Conservation (phyloP, 108 stramenopile species). For the Aureococcus anophagefferens region DNA sequence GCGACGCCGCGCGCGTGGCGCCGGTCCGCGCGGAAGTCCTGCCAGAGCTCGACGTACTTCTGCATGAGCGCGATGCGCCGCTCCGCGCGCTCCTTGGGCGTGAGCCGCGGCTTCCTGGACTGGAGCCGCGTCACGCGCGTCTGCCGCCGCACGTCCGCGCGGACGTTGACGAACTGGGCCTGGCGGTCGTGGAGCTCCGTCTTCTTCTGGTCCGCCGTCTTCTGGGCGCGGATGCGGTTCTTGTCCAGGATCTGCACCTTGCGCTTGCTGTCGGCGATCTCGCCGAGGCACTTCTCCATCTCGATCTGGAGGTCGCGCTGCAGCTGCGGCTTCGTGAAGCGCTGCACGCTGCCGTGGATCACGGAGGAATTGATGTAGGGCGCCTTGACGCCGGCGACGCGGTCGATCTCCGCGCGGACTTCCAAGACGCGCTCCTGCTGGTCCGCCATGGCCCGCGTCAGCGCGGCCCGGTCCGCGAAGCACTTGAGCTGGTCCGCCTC, state of each 20-base stretch:
- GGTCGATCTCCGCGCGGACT: constrained; percentile 29
- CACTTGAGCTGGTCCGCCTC: constrained; percentile 10
- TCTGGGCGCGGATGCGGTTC: neutral
- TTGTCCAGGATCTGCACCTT: neutral
- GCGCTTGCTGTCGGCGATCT: neutral
- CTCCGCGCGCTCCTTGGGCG: neutral
- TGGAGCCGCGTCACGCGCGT: neutral
- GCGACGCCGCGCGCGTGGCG: neutral
- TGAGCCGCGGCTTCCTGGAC: neutral
- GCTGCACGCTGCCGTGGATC: constrained; percentile 35
- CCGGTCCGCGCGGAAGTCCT: neutral
- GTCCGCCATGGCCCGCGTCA: constrained; percentile 24
- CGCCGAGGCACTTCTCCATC: neutral
- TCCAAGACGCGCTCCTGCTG: constrained; percentile 24
- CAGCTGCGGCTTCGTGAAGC: constrained; percentile 29
- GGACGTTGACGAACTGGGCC: neutral
- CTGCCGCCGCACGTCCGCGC: too few species aligned
- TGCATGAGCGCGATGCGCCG: neutral
- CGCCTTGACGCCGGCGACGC: constrained; percentile 17
- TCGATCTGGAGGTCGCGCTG: constrained; percentile 17
- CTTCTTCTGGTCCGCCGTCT: neutral
- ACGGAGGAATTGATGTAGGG: constrained; percentile 21
- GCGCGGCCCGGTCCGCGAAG: constrained; percentile 16
- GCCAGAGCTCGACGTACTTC: constrained; percentile 6
- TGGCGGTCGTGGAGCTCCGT: neutral